These are phyloP conservation scores for Panaeolus papilionaceus DNA, from an alignment of 768 basidiomycete genomes.

Conservation along the genomic window DNA sequence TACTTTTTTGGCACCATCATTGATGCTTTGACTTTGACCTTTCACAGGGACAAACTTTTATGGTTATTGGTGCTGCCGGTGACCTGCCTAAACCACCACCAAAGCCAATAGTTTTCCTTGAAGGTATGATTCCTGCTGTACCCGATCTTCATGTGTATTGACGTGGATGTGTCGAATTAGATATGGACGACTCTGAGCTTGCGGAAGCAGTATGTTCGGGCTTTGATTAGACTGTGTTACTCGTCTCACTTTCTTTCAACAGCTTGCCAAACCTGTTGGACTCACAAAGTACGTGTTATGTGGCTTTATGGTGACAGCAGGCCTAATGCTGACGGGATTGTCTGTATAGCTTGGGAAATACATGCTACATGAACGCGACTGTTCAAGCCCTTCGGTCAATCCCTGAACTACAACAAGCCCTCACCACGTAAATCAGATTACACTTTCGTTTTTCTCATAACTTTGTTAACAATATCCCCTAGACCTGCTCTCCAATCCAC, in stretches of 20 bases:
- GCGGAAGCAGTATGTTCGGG: constrained; percentile 73
- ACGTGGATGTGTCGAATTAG: constrained; percentile 41
- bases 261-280: constrained; percentile 85
- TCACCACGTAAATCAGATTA: constrained; percentile 54
- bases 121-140: constrained; percentile 55
- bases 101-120: constrained; percentile 81
- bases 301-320: not conserved
- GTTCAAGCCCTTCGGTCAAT: constrained; percentile 93
- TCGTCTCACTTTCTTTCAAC: constrained; percentile 22
- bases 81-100: constrained; percentile 90
- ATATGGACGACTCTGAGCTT: constrained; percentile 85
- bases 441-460: not conserved
- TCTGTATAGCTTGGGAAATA: constrained; percentile 76
- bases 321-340: not conserved
- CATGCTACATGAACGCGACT: constrained; percentile 97
- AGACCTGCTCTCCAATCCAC: constrained; percentile 47
- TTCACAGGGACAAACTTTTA: constrained; percentile 85
- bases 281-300: constrained; percentile 64
- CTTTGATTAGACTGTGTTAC: not conserved
- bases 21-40: constrained; percentile 3
- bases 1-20: not conserved
- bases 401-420: constrained; percentile 83
- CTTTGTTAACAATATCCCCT: not conserved
- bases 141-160: not conserved
- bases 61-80: constrained; percentile 92